These are phyloP conservation scores for Evernia prunastri DNA, from an alignment of 495 filamentous ascomycete genomes.

Conservation along the genomic window DNA sequence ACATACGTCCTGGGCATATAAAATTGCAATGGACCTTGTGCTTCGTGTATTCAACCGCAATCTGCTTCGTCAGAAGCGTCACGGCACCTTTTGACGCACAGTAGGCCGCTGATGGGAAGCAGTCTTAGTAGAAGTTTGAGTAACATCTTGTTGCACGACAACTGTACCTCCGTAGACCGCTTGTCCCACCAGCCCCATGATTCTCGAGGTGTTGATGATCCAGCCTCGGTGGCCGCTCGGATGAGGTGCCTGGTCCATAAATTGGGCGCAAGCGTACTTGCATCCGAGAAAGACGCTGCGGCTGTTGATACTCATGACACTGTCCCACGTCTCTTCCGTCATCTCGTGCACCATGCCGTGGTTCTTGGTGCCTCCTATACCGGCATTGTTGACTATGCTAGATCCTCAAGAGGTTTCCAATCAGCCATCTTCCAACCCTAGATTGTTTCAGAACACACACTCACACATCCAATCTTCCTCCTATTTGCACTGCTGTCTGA, in stretches of 20 bases:
- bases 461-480: constrained; percentile 47
- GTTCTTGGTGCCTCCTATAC: constrained; percentile 26
- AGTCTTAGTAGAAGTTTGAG: background rate
- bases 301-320: constrained; percentile 39
- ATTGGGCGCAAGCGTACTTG: constrained; percentile 45
- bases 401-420: background rate
- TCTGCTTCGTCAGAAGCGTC: constrained; percentile 40
- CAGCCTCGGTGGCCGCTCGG: constrained; percentile 45
- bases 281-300: constrained; percentile 47
- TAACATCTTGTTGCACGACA: background rate
- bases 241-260: constrained; percentile 43
- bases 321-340: constrained; percentile 39
- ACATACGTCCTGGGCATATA: constrained; percentile 50
- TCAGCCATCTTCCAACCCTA: background rate
- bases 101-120: constrained; percentile 37
- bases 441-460: constrained; percentile 4
- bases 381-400: constrained; percentile 51
- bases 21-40: constrained; percentile 49
- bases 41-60: constrained; percentile 46
- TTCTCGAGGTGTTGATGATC: constrained; percentile 50
- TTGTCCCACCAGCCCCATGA: constrained; percentile 38
- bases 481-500: constrained; percentile 32
- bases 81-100: constrained; percentile 49
- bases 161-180: constrained; percentile 16
- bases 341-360: constrained; percentile 35